Percentiles rank a stretch among this genome's conserved stretches.
These are phyloP conservation scores for Bjerkandera adusta DNA, from an alignment of 1,284 basidiomycete genomes.

Conservation along the genomic window DNA sequence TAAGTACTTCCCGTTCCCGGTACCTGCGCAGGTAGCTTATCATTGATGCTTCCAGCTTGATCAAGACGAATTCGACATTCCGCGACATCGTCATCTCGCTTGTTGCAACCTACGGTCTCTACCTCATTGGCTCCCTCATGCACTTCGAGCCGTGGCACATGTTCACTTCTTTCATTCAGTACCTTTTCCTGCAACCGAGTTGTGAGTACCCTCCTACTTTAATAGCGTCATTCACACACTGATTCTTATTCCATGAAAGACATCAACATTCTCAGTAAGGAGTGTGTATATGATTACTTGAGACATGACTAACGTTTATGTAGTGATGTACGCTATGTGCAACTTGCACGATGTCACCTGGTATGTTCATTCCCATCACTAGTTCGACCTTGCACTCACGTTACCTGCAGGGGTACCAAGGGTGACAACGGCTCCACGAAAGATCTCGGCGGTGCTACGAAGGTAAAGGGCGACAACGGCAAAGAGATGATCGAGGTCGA, in stretches of 20 bases:
- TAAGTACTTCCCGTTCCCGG: constrained; percentile 33
- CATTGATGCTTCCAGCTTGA: constrained; percentile 39
- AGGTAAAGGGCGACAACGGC: constrained; percentile 78
- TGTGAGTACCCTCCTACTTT: constrained; percentile 40
- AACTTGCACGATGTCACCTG: constrained; percentile 88
- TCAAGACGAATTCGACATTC: constrained; percentile 68
- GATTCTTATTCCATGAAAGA: constrained; percentile 38
- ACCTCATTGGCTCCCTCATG: constrained; percentile 83
- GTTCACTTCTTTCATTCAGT: constrained; percentile 87
- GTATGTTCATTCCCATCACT: constrained; percentile 33
- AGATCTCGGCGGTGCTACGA: constrained; percentile 87
- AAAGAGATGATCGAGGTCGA: constrained; percentile 87
- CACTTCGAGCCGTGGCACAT: constrained; percentile 94
- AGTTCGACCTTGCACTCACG: constrained; percentile 8
- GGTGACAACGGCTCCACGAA: constrained; percentile 85
- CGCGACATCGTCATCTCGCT: constrained; percentile 80
- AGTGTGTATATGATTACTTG: not conserved
- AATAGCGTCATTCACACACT: constrained; percentile 17
- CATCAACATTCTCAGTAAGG: constrained; percentile 81
- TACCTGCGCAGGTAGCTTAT: no score
- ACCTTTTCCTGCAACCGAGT: constrained; percentile 77
- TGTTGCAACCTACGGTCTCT: constrained; percentile 86
- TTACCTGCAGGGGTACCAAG: constrained; percentile 71
- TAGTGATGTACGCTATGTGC: constrained; percentile 89
- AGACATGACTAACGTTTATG: constrained; percentile 6